phyloP scores from a whole-genome alignment of 2,329 filamentous ascomycete species.

The Botrytis aclada region DNA sequence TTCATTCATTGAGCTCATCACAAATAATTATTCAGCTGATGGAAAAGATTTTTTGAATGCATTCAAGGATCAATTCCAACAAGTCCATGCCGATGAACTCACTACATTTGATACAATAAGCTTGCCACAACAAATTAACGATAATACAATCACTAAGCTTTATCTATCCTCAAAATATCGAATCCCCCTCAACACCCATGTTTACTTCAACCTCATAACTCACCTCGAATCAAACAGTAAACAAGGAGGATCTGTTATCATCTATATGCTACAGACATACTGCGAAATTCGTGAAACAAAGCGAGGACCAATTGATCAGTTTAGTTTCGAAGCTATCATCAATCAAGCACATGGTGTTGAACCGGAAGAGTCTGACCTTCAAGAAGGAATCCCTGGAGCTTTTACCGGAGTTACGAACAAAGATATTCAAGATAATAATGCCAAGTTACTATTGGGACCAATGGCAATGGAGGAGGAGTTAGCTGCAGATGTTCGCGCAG shows the following conservation, averaged over 20 bases:
- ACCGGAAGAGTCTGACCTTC: conserved; percentile 57
- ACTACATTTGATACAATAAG: conserved; percentile 70
- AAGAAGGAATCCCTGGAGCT: conserved; percentile 60
- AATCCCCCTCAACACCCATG: conserved; percentile 81
- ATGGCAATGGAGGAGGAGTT: conserved; percentile 80
- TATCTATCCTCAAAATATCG: conserved; percentile 88
- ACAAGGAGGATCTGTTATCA: conserved; percentile 74
- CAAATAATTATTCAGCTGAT: conserved; percentile 67
- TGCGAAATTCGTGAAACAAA: conserved; percentile 58
- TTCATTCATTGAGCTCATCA: conserved; percentile 78
- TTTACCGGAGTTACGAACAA: conserved; percentile 61
- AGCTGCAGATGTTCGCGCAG: conserved; percentile 79
- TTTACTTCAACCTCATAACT: conserved; percentile 78
- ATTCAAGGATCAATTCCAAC: conserved; percentile 69
- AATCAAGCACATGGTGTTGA: conserved; percentile 55
- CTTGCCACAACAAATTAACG: conserved; percentile 72
- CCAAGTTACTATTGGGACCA: conserved; percentile 70
- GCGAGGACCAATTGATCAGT: conserved; percentile 62
- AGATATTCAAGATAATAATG: conserved; percentile 55
- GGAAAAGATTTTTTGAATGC: conserved; percentile 68
- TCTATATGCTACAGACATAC: conserved; percentile 64
- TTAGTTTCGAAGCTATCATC: conserved; percentile 59
- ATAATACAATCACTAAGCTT: conserved; percentile 73
- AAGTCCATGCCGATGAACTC: conserved; percentile 76
- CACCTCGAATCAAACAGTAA: conserved; percentile 86